phyloP scores from a whole-genome alignment of 495 filamentous ascomycete genomes.

The Neurospora cerealis region DNA sequence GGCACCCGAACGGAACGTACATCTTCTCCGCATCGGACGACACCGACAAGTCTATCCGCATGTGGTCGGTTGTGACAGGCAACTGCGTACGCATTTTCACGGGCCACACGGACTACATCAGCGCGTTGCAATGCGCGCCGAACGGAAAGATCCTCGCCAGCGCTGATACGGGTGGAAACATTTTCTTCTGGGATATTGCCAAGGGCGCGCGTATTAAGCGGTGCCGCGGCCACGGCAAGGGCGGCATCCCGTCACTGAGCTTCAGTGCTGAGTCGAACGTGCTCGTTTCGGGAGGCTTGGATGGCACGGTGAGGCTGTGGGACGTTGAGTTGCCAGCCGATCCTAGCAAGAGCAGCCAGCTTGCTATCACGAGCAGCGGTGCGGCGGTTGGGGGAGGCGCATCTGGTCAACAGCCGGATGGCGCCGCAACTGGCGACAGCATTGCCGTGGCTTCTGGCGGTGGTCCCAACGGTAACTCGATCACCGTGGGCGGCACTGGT shows the following conservation, averaged over 20 bases:
- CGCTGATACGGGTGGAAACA: slow-evolving; percentile 74
- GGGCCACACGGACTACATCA: slow-evolving; percentile 79
- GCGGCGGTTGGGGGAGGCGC: slow-evolving; percentile 19
- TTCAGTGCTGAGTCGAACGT: slow-evolving; percentile 87
- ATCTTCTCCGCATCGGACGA: slow-evolving; percentile 75
- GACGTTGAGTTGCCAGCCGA: slow-evolving; percentile 62
- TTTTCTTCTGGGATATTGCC: slow-evolving; percentile 86
- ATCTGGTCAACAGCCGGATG: slow-evolving; percentile 48
- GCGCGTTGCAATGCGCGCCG: slow-evolving; percentile 70
- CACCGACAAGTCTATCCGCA: slow-evolving; percentile 81
- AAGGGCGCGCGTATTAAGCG: slow-evolving; percentile 76
- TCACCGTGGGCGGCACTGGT: slow-evolving; percentile 22
- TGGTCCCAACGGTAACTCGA: slow-evolving; percentile 20
- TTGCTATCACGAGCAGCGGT: slow-evolving; percentile 6
- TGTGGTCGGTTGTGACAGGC: slow-evolving; percentile 90
- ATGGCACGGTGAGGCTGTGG: slow-evolving; percentile 89
- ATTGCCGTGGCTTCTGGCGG: slow-evolving; percentile 37
- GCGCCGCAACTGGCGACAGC: slow-evolving; percentile 33
- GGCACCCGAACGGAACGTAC: slow-evolving; percentile 88
- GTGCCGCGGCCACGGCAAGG: slow-evolving; percentile 88
- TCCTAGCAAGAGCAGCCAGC: slow-evolving; percentile 25
- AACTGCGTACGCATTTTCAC: slow-evolving; percentile 84
- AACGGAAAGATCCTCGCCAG: slow-evolving; percentile 82
- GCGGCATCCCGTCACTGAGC: slow-evolving; percentile 83
- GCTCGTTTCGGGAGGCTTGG: slow-evolving; percentile 80